Base-by-base conservation (phyloP, 176 grass and related monocot genomes). In the Oropetium thomaeum region DNA sequence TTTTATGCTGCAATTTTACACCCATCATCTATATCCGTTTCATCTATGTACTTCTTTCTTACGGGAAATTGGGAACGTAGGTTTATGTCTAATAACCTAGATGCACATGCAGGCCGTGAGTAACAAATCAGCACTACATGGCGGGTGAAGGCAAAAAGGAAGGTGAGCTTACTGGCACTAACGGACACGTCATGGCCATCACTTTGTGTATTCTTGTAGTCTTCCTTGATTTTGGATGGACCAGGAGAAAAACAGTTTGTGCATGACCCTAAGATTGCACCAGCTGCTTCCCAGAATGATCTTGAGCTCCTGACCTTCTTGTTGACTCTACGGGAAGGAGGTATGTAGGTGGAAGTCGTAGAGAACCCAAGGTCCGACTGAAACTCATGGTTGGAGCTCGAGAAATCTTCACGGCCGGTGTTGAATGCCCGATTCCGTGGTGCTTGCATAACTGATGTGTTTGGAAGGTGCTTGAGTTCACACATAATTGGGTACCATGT, bases 341-440 rank as follows among this genome's bases (percentile, higher is more conserved):
- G 69, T 69, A 69, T 74, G 28, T 55, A 93, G 11, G 62, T 93
- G 25, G 93, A 86, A 67, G 72, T 42, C 60, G 48, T 61, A 44
- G 86, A 91, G 67, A 83, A 73, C 57, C 85, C 88, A 69, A 70
- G 74, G 70, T 90, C 78, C 37, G 33, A 76, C 76, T 53, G 85
- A 52, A 82, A 79, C 43, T 70, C 65, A 32, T 67, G 45, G 59
- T 53, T 80, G 76, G 76, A 69, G 7, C 61, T 67, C 48, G 34
- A 68, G n/a, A 66, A 48, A 62, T 61, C 54, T 39, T 64, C 79
- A 31, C 74, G 75, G 51, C 68, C 61, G 29, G 49, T 65, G 80
- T 78, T 20, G 80, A 60, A 53, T 35, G 49, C 33, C 59, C 33
- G 64, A 35, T 73, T 84, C 42, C 73, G 71, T 34, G 62, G 37